Evolutionary conservation across 2,329 filamentous ascomycete genomes (phyloP), one percentile per base, ranked within the genome.

Genomic region (Sphaerulina populicola): DNA sequence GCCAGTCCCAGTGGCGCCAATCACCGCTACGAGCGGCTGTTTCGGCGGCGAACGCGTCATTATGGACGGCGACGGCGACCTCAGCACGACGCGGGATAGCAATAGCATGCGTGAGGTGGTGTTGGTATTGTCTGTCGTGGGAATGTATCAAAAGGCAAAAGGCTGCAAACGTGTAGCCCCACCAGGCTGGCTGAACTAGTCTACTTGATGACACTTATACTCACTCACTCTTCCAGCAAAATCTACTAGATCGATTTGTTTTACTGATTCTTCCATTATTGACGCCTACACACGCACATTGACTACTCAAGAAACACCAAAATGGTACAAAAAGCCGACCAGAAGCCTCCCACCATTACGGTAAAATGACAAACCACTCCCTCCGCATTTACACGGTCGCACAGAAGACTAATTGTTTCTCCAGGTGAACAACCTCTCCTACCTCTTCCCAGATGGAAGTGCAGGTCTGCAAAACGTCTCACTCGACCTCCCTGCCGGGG

Each of bases 1-100:
- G 56, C 91, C 91, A 1, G 90, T 96, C 52, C 90, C 91, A 8
- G 91, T 97, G 43, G 90, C 86, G 60, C 91, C 91, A 44, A 96
- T 77, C 54, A 97, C 79, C 44, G 88, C 82, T 62, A 97, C 77
- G 56, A 96, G 72, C 21, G 88, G 86, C 10, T 56, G 53, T 8
- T 41, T 52, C n/a, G 58, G 60, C 33, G 57, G 58, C 23, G 44
- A 18, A 18, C 56, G 59, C 15, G 59, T 53, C 62, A 62, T 64
- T 6, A 14, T 58, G 4, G 52, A 44, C 21, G 50, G 31, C 31
- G 31, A 48, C 21, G 50, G 30, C 31, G 49, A 45, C 39, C 51
- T 48, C 15, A 18, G 18, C 35, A 41, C 40, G 46, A 47, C 31
- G 40, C 30, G 46, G n/a, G 23, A 4, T 18, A 50, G 51, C 52